Percentiles rank a stretch among this genome's conserved stretches.
These are phyloP conservation scores for Hypomyces rosellus DNA, from an alignment of 2,329 filamentous ascomycete genomes.

Conservation along the genomic window DNA sequence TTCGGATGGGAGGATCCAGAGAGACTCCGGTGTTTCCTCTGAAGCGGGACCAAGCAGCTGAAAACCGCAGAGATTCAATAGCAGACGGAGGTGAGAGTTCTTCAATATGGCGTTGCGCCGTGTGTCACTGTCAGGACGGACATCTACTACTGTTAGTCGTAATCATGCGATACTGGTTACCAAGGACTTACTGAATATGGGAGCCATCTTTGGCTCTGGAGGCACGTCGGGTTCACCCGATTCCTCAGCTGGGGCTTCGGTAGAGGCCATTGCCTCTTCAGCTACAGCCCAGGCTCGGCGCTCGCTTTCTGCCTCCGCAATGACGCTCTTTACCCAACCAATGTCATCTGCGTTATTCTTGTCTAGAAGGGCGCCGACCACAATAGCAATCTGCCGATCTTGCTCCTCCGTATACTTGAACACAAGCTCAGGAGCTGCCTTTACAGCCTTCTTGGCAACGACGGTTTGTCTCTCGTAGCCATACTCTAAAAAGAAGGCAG, in stretches of 20 bases:
- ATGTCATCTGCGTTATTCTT: conserved; percentile 70
- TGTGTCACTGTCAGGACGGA: conserved; percentile 59
- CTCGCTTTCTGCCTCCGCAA: conserved; percentile 64
- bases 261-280: conserved; percentile 50
- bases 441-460: conserved; percentile 51
- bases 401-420: conserved; percentile 66
- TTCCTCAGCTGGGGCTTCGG: conserved; percentile 29
- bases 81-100: conserved; percentile 77
- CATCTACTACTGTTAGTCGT: conserved; percentile 36
- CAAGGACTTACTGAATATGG: conserved; percentile 28
- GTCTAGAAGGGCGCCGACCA: conserved; percentile 72
- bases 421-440: conserved; percentile 73
- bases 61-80: conserved; percentile 72
- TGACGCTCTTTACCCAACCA: conserved; percentile 71
- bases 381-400: conserved; percentile 70
- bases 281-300: conserved; percentile 72
- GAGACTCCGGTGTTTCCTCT: conserved; percentile 68
- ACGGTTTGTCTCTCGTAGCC: conserved; percentile 81
- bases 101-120: conserved; percentile 75
- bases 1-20: conserved; percentile 69
- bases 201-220: conserved; percentile 23
- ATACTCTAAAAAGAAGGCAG: conserved; percentile 81
- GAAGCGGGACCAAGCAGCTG: conserved; percentile 46
- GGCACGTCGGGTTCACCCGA: conserved; percentile 22
- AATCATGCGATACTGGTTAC: neutral